These are phyloP conservation scores for Tolypocladium album DNA, from an alignment of 2,329 filamentous ascomycete species.

Conservation along the genomic window DNA sequence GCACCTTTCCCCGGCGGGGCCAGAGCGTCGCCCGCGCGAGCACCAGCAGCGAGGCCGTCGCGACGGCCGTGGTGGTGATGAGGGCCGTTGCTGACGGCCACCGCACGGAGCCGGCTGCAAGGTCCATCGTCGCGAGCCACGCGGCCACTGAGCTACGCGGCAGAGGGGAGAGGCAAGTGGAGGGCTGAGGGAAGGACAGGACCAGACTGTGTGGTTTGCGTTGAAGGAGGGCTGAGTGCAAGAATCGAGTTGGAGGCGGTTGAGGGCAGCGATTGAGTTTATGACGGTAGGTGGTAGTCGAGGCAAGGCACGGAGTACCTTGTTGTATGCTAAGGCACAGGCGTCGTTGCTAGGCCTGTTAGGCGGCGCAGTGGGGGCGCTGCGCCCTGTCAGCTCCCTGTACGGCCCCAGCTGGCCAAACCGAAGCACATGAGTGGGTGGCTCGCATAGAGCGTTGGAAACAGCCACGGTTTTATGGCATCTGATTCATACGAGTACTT, in stretches of 20 bases:
- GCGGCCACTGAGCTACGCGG: not conserved
- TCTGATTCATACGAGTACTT: not conserved
- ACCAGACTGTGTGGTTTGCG: not conserved
- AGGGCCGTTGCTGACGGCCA: slow-evolving; percentile 15
- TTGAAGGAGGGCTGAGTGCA: too few relatives aligned
- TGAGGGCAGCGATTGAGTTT: too few relatives aligned
- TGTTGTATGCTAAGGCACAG: too few relatives aligned
- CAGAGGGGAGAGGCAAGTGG: not conserved
- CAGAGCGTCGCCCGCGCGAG: slow-evolving; percentile 25
- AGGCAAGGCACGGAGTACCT: too few relatives aligned
- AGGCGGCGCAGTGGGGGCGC: not conserved
- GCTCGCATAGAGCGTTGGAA: not conserved
- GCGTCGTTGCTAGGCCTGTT: too few relatives aligned
- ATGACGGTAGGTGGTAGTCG: too few relatives aligned
- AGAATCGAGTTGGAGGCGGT: not conserved
- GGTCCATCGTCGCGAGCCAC: slow-evolving; percentile 16
- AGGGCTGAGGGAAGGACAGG: not conserved
- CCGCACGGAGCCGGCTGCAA: slow-evolving; percentile 10
- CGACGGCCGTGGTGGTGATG: slow-evolving; percentile 28
- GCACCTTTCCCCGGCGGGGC: slow-evolving; percentile 25
- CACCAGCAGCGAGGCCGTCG: slow-evolving; percentile 27
- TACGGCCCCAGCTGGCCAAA: not conserved
- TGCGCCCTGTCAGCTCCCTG: not conserved
- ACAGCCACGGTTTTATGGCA: not conserved
- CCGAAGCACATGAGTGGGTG: not conserved